phyloP scores from a whole-genome alignment of 176 grass and related monocot species.

The Areca catechu region DNA sequence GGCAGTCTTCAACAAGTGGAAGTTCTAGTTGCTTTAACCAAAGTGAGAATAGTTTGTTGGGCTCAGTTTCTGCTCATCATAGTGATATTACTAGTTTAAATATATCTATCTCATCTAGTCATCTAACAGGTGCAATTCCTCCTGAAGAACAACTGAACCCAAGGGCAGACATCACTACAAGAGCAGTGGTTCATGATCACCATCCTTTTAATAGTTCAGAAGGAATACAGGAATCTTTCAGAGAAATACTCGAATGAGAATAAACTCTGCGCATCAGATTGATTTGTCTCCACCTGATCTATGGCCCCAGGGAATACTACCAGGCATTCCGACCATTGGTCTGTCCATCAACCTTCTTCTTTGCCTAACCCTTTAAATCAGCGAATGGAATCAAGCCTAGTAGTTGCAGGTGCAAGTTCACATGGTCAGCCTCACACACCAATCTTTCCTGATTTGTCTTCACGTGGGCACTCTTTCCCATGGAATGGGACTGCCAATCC shows the following conservation, averaged over 20 bases:
- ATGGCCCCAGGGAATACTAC: conserved; percentile 11
- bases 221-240: conserved; percentile 9
- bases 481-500: conserved; percentile 6
- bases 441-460: conserved; percentile 1
- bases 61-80: background rate
- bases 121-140: background rate
- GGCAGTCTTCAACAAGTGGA: conserved; percentile 12
- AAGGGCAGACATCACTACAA: background rate
- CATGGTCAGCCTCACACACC: background rate
- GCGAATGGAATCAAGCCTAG: background rate
- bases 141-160: conserved; percentile 2
- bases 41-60: conserved; percentile 5
- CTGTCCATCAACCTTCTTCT: conserved; percentile 7
- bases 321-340: conserved; percentile 3
- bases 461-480: conserved; percentile 10
- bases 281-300: conserved; percentile 4
- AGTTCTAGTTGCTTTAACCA: conserved; percentile 1
- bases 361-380: background rate
- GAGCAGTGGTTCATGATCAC: background rate
- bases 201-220: conserved; percentile 4
- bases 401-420: background rate
- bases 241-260: conserved; percentile 17
- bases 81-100: background rate
- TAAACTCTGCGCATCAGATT: conserved; percentile 3
- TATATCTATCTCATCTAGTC: conserved; percentile 1